Base-by-base conservation (phyloP, 768 basidiomycete species). In the Boletus vermiculosoides region DNA sequence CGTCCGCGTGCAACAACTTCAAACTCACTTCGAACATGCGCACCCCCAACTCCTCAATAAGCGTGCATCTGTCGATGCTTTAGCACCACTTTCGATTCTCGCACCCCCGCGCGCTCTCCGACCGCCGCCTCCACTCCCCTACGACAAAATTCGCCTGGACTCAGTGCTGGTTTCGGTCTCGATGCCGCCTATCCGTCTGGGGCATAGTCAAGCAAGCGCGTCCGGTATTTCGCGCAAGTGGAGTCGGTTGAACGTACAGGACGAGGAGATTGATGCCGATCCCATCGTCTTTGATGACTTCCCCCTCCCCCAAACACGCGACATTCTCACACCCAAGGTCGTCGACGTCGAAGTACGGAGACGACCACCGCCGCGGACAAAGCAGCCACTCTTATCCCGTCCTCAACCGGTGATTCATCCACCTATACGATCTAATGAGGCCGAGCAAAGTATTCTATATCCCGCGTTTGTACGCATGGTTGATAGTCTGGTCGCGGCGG, bases 201-300 rank as follows among this genome's bases (percentile, higher is more conserved):
- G 48, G n/a, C 23, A 36, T 16, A 62, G 56, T 45, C 62, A 63
- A 52, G n/a, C 50, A 22, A 64, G 55, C 23, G 49, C 55, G 4
- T 50, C 62, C 5, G 31, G 52, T 3, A 40, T 66, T 36, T 56
- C 66, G 33, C 74, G 73, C 48, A 72, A 62, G 54, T 72, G 75
- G 74, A 70, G 63, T 41, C 61, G 68, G 41, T 50, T 74, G 56
- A 48, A 64, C 12, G 63, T 59, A 11, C 70, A 62, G 31, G 71
- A 65, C 30, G 56, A 51, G 3, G 68, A 68, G 16, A 52, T 50
- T 12, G 53, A 62, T 11, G 54, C 52, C 3, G 12, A 60, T 23
- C 55, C 53, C 1, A 60, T 69, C 15, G 36, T 51, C 23, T 64
- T 77, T 30, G 60, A 63, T 6, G 54, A 71, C 52, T 59, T 75